These are phyloP conservation scores for Hansenula lynferdii DNA, from an alignment of 1,139 yeast species.

Conservation along the genomic window DNA sequence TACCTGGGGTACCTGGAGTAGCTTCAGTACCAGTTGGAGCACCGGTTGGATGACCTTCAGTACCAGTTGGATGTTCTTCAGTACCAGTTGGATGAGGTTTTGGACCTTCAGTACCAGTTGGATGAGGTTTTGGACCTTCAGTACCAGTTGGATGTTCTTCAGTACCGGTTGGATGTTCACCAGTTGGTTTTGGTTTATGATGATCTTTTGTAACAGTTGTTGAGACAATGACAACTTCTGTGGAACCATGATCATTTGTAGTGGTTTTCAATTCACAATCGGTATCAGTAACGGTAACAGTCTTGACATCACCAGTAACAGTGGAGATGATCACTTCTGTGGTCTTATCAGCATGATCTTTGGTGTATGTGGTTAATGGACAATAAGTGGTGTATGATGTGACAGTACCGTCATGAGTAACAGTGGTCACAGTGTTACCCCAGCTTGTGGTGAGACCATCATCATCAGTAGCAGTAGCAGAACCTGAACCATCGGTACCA, in stretches of 20 bases:
- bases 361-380: background rate
- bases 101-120: background rate
- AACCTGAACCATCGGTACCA: too few relatives aligned
- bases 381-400: background rate
- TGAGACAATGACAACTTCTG: background rate
- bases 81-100: background rate
- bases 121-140: background rate
- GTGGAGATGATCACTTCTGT: too few relatives aligned
- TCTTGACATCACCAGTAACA: too few relatives aligned
- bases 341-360: too few relatives aligned
- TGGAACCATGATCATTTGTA: background rate
- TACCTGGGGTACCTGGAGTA: background rate
- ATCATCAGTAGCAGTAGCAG: background rate
- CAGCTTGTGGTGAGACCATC: background rate
- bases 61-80: background rate
- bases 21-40: too few relatives aligned
- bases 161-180: background rate
- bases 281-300: too few relatives aligned
- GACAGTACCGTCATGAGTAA: background rate
- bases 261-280: too few relatives aligned
- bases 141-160: background rate
- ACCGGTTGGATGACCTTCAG: background rate
- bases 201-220: background rate
- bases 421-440: slow-evolving; percentile 1
- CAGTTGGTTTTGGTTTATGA: background rate